Base-by-base conservation (phyloP, 176 grass and related monocot species). In the Raddia distichophylla region DNA sequence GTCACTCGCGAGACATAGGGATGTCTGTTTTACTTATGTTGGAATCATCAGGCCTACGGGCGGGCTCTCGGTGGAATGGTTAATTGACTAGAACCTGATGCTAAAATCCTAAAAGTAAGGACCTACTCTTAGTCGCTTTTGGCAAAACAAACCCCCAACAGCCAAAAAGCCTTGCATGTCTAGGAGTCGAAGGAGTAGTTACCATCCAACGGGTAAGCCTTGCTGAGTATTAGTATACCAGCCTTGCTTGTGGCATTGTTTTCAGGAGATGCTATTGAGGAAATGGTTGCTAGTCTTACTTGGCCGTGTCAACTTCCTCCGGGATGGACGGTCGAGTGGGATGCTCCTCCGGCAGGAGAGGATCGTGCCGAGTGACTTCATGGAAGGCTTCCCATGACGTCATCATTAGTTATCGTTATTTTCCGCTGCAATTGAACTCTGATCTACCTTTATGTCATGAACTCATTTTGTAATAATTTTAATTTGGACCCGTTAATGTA, bases 181-280 rank as follows among this genome's bases (percentile, higher is more conserved):
- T 60, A 60, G 57, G 56, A 60, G 57, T 60, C 57, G 57, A 18
- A 20, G 57, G 20, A 8, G 57, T 60, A 60, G 57, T 60, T 60
- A 20, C 20, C 57, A 60, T 6, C 57, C 17, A 18, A 60, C 16
- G n/a, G 57, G 18, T 60, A 60, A 60, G 57, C 17, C 57, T 20
- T 60, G 57, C 57, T 60, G 57, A 20, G 57, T 60, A 60, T 60
- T 60, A 60, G 57, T 60, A 60, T 60, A 60, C 57, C 57, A 60
- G 57, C 57, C 57, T 60, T 60, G 57, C 57, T 22, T 6, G 16
- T 19, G 16, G 6, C 17, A 18, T 22, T 22, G 4, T 19, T 60
- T 60, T 60, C 57, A 60, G 57, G 57, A 8, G 20, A 20, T 2
- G 2, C 57, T 22, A 8, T n/a, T 60, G 57, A 20, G n/a, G n/a